phyloP scores from a whole-genome alignment of 2,329 filamentous ascomycete species.

The Byssochlamys sp. region DNA sequence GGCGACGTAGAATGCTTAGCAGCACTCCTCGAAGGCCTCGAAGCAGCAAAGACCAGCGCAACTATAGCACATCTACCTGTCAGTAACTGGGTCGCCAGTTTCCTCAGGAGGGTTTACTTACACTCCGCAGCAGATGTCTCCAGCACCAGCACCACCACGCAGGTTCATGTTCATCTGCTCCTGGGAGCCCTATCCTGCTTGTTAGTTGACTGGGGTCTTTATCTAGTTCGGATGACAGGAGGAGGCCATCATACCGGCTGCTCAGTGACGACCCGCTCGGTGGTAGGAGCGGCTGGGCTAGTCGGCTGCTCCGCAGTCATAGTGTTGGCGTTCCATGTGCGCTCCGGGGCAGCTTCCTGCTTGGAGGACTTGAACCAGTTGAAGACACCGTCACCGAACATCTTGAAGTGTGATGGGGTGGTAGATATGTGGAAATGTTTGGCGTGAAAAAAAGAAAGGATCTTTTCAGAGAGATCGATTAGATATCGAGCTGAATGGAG shows the following conservation, averaged over 20 bases:
- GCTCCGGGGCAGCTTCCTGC: constrained; percentile 11
- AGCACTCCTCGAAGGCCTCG: constrained; percentile 23
- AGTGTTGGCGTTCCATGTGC: constrained; percentile 22
- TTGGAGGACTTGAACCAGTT: constrained; percentile 24
- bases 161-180: constrained; percentile 21
- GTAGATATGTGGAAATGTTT: neutral
- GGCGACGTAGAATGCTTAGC: constrained; percentile 18
- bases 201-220: neutral
- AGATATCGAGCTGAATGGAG: too few species aligned
- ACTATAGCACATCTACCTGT: constrained; percentile 6
- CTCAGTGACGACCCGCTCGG: constrained; percentile 16
- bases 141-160: constrained; percentile 20
- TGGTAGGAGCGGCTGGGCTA: constrained; percentile 19
- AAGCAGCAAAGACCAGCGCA: constrained; percentile 23
- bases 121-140: constrained; percentile 25
- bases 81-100: neutral
- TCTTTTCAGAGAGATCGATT: too few species aligned
- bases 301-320: constrained; percentile 24
- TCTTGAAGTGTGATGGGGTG: neutral
- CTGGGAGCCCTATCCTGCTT: constrained; percentile 8
- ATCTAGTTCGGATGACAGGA: neutral
- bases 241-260: constrained; percentile 15
- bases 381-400: constrained; percentile 17
- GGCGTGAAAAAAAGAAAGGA: too few species aligned
- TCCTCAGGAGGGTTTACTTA: constrained; percentile 9